Conservation (phyloP, 257 asterid species). For the Nicotiana noctiflora region DNA sequence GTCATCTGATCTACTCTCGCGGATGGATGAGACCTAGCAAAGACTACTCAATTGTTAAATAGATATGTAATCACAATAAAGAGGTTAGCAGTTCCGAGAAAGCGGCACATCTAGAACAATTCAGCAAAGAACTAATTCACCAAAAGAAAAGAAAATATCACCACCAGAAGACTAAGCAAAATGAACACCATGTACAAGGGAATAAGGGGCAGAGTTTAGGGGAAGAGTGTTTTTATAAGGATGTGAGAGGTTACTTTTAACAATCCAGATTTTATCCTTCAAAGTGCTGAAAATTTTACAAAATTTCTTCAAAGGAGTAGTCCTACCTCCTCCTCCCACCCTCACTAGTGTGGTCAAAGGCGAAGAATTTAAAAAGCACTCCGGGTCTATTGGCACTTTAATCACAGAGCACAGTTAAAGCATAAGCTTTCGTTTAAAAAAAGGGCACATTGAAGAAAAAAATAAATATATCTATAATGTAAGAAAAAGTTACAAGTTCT, state of each 20-base stretch:
- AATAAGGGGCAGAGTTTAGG: not conserved
- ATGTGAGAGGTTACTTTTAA: not conserved
- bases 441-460: too few species aligned
- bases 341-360: too few species aligned
- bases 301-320: not conserved
- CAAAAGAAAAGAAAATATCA: not conserved
- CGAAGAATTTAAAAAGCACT: too few species aligned
- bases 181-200: not conserved
- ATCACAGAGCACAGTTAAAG: too few species aligned
- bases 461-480: too few species aligned
- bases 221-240: not conserved
- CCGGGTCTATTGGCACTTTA: too few species aligned
- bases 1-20: constrained; percentile 89
- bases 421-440: too few species aligned
- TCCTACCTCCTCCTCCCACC: not conserved
- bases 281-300: not conserved
- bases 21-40: constrained; percentile 74
- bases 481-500: too few species aligned
- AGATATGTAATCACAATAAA: not conserved
- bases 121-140: not conserved
- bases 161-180: not conserved
- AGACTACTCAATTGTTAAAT: constrained; percentile 20
- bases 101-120: not conserved
- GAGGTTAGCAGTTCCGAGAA: not conserved
- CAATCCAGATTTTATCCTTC: not conserved